Conservation (phyloP, 352 stramenopile genomes). For the Globisporangium paroecandrum region DNA sequence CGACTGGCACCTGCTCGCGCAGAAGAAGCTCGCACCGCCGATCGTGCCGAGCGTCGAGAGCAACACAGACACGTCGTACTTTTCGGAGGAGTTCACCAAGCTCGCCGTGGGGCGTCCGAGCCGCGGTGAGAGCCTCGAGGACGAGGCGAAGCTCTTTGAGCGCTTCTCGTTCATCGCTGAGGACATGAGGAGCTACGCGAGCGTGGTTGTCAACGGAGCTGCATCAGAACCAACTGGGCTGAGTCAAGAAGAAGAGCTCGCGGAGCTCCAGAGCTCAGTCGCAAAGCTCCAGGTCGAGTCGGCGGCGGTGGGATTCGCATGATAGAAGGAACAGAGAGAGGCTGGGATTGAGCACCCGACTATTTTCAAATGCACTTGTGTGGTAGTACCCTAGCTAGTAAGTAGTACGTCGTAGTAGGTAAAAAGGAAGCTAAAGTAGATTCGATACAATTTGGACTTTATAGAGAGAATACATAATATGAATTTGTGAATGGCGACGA, state of each 20-base stretch:
- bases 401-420: too few species aligned
- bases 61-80: conserved; percentile 91
- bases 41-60: conserved; percentile 86
- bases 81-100: conserved; percentile 90
- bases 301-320: neutral
- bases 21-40: conserved; percentile 88
- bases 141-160: conserved; percentile 52
- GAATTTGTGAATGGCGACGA: too few species aligned
- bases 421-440: too few species aligned
- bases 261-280: neutral
- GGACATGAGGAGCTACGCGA: conserved; percentile 54
- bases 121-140: conserved; percentile 34
- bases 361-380: too few species aligned
- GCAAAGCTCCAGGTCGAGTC: conserved; percentile 1
- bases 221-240: neutral
- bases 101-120: conserved; percentile 56
- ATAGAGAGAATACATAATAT: too few species aligned
- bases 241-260: neutral
- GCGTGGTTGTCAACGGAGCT: conserved; percentile 27
- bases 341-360: too few species aligned
- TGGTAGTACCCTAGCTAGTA: too few species aligned
- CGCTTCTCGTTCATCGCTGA: conserved; percentile 74
- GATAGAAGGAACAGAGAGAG: neutral
- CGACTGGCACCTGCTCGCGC: conserved; percentile 92
- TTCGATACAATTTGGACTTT: too few species aligned